Evolutionary conservation across 1,284 basidiomycete species (phyloP).

Genomic region (Ganoderma leucocontextum): DNA sequence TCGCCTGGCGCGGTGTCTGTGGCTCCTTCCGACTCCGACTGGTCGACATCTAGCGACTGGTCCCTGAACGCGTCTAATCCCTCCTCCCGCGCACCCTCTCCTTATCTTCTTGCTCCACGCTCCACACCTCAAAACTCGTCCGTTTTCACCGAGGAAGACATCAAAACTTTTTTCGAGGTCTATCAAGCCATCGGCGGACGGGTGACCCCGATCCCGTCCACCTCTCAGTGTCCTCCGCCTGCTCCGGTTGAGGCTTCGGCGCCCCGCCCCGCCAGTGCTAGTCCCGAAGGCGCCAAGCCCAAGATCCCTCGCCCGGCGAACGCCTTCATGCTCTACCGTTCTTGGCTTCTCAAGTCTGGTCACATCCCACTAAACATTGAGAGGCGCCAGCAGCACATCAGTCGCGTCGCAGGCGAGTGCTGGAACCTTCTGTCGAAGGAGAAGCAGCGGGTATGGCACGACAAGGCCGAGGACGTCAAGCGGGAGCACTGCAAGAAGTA

Average conservation of each 20-base stretch:
- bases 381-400: constrained; percentile 62
- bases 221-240: constrained; percentile 4
- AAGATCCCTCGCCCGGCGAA: constrained; percentile 76
- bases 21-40: constrained; percentile 25
- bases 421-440: constrained; percentile 56
- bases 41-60: constrained; percentile 23
- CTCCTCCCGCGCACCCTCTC: constrained; percentile 25
- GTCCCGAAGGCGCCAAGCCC: constrained; percentile 17
- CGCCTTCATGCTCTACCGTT: constrained; percentile 86
- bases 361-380: constrained; percentile 50
- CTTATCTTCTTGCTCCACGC: constrained; percentile 14
- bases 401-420: constrained; percentile 59
- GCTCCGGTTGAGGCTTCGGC: constrained; percentile 12
- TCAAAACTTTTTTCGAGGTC: not conserved
- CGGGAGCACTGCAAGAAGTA: constrained; percentile 49
- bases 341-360: constrained; percentile 64
- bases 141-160: not conserved
- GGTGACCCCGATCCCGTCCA: constrained; percentile 2
- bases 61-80: constrained; percentile 16
- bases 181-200: constrained; percentile 1
- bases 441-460: constrained; percentile 56
- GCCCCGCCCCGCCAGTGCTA: constrained; percentile 20
- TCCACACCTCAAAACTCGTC: not conserved
- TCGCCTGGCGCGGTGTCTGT: constrained; percentile 29
- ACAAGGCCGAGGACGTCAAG: constrained; percentile 48